A percentile compares a stretch with the other conserved stretches of the same genome.
These are phyloP conservation scores for Plenodomus tracheiphilus DNA, from an alignment of 2,329 filamentous ascomycete species.

Conservation along the genomic window DNA sequence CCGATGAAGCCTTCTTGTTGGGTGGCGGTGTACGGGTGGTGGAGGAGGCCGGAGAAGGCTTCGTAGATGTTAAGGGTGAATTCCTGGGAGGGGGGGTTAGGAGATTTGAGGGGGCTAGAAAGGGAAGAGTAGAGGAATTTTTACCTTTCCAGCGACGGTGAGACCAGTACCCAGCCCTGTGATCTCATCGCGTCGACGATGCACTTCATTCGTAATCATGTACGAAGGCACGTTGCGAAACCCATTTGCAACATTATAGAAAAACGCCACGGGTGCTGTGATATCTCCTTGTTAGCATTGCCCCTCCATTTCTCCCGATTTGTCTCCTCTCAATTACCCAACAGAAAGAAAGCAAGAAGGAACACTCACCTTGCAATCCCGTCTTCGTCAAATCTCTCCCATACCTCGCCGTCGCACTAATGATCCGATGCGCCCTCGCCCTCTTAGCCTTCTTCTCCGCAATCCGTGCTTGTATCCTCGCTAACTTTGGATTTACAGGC, in stretches of 20 bases:
- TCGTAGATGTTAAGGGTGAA: conserved; percentile 75
- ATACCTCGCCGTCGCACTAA: conserved; percentile 17
- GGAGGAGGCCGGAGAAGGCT: conserved; percentile 74
- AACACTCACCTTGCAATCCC: conserved; percentile 6
- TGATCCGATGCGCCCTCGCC: conserved; percentile 16
- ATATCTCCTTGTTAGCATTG: not conserved
- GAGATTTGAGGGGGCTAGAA: not conserved
- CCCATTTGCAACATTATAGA: conserved; percentile 26
- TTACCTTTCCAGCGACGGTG: conserved; percentile 66
- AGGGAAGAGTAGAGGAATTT: not conserved
- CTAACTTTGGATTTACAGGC: not conserved
- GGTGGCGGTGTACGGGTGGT: conserved; percentile 69
- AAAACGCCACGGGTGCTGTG: conserved; percentile 20
- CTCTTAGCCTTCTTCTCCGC: conserved; percentile 9
- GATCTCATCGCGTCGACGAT: conserved; percentile 23
- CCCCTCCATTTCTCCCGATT: not conserved
- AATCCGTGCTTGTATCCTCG: conserved; percentile 5
- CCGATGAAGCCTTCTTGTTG: conserved; percentile 65
- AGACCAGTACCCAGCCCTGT: conserved; percentile 74
- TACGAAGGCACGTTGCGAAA: conserved; percentile 23
- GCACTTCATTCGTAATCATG: conserved; percentile 14
- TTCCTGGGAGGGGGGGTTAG: conserved; percentile 49
- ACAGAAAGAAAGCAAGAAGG: no score
- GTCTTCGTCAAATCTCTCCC: conserved; percentile 16
- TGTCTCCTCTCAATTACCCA: no score